Evolutionary conservation across 192 early-diverging fungal species (phyloP).

Genomic region (Coemansia sp.): DNA sequence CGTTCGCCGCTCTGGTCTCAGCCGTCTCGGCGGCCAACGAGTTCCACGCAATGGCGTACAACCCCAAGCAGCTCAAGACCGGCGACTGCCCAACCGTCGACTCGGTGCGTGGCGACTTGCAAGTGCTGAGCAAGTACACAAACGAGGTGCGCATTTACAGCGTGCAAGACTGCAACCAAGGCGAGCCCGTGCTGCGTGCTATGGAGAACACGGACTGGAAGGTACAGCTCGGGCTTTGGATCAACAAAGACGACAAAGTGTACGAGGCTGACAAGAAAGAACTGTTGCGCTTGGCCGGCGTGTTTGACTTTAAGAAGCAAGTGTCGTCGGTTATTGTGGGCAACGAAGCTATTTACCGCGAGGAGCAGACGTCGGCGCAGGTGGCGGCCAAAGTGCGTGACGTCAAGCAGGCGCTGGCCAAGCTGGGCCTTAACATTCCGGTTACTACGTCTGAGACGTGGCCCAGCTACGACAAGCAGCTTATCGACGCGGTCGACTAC

Average conservation of each 20-base stretch:
- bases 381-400: conserved; percentile 55
- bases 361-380: conserved; percentile 51
- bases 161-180: conserved; percentile 63
- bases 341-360: conserved; percentile 64
- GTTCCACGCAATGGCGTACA: conserved; percentile 64
- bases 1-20: conserved; percentile 25
- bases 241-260: conserved; percentile 53
- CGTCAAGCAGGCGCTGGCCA: conserved; percentile 45
- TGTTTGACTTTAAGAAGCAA: conserved; percentile 50
- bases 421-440: conserved; percentile 42
- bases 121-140: conserved; percentile 57
- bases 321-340: conserved; percentile 62
- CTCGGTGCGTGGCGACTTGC: conserved; percentile 61
- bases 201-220: conserved; percentile 64
- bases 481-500: conserved; percentile 59
- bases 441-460: conserved; percentile 50
- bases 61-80: conserved; percentile 56
- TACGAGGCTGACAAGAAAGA: conserved; percentile 48
- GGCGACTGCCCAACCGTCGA: conserved; percentile 62
- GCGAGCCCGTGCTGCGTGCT: conserved; percentile 61
- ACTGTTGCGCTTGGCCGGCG: conserved; percentile 41
- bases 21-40: conserved; percentile 25
- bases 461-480: conserved; percentile 50
- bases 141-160: conserved; percentile 64
- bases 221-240: conserved; percentile 64